These are phyloP conservation scores for Fusarium cicatricum DNA, from an alignment of 2,329 filamentous ascomycete species.

Conservation along the genomic window DNA sequence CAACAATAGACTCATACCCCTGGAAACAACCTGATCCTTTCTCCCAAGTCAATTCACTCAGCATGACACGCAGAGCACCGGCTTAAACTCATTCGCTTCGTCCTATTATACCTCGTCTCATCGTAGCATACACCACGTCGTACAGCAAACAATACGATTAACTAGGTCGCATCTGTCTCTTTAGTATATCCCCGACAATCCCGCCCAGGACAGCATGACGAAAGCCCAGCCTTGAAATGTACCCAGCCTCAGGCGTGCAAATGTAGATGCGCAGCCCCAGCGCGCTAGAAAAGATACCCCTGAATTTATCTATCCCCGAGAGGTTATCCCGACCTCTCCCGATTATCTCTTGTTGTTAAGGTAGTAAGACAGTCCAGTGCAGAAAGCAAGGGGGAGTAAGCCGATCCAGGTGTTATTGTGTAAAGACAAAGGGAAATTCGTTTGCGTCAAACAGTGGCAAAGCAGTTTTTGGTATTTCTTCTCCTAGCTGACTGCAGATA, in stretches of 20 bases:
- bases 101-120: conserved; percentile 8
- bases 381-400: conserved; percentile 26
- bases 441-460: conserved; percentile 22
- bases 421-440: conserved; percentile 38
- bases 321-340: conserved; percentile 35
- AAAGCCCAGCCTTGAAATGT: not conserved
- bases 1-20: not conserved
- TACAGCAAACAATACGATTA: conserved; percentile 28
- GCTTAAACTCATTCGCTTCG: conserved; percentile 5
- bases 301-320: conserved; percentile 36
- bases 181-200: conserved; percentile 23
- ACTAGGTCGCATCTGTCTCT: conserved; percentile 26
- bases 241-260: conserved; percentile 9
- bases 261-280: conserved; percentile 26
- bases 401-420: conserved; percentile 35
- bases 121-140: conserved; percentile 24
- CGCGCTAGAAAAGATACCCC: conserved; percentile 24
- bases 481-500: conserved; percentile 27
- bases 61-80: not conserved
- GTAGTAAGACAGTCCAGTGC: conserved; percentile 32
- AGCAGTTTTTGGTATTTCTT: conserved; percentile 34
- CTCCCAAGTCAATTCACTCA: not conserved
- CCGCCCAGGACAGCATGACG: conserved; percentile 21
- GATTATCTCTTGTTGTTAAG: conserved; percentile 32
- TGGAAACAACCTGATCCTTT: not conserved